Base-by-base conservation (phyloP, 1,284 basidiomycete genomes). In the Austropuccinia psidii region DNA sequence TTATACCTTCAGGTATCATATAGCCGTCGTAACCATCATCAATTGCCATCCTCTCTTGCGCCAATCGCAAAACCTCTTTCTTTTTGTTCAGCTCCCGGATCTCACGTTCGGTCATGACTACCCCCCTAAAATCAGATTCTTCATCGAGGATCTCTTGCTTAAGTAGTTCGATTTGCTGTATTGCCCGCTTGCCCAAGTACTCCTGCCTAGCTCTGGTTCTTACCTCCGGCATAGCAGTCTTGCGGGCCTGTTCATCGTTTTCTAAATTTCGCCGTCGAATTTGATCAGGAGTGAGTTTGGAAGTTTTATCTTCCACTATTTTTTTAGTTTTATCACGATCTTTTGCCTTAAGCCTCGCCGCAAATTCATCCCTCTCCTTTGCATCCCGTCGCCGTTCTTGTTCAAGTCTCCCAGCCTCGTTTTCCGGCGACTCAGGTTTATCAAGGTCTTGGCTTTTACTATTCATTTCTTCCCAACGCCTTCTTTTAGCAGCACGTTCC, bases 11-110 rank as follows among this genome's bases (percentile, higher is more conserved):
- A 0, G 93, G 94, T 45, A 96, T 85, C 83, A 90, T 89, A 79
- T 97, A 97, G 4, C 93, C 93, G 76, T 96, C 93, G 81, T 86
- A 91, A 76, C 91, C 90, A 83, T 96, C 93, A 80, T 93, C 91
- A 75, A 98, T 96, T 79, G 87, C 89, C 76, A 93, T 85, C 24
- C 94, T 87, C 80, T 95, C 94, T 81, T 99, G 94, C 74, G 96
- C 94, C 37, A 98, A 86, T 58, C 87, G 86, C 21, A 99, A 83
- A 9, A 98, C 85, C 79, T 97, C 91, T 82, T 94, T 96, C 84
- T 98, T 98, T 77, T 88, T 86, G 31, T 93, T 91, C 70, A 95
- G 83, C 49, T 94, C 93, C 37, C 83, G 84, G 76, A 85, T 83
- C 80, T 98, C 96, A 60, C 88, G 84, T 80, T 88, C 92, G 24